Conservation (phyloP, 169 alveolate species). For the Besnoitia besnoiti region DNA sequence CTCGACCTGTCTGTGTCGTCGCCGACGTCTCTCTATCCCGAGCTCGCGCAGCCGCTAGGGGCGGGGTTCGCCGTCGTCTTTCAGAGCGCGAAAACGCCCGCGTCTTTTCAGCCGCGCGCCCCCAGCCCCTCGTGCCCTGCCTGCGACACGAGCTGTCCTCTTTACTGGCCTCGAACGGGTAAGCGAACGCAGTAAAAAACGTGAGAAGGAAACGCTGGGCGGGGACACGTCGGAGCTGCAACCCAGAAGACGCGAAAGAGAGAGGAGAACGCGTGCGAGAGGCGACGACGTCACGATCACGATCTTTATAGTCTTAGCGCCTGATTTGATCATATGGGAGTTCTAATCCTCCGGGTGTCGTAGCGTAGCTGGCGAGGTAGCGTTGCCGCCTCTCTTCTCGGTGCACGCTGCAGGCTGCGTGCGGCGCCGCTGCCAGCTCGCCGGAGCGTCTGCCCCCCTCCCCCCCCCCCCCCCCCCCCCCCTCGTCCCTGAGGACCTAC, state of each 20-base stretch:
- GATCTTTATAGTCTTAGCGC: no score
- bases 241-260: not conserved
- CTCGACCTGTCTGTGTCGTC: not conserved
- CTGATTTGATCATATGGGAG: not conserved
- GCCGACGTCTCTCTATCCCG: not conserved
- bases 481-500: no score
- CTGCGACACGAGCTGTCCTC: not conserved
- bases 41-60: not conserved
- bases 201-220: not conserved
- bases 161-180: not conserved
- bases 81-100: conserved; percentile 19
- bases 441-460: no score
- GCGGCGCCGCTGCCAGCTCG: no score
- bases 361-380: no score
- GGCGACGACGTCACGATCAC: no score
- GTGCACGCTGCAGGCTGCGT: no score
- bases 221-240: no score
- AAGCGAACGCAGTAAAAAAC: not conserved
- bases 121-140: not conserved
- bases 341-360: no score
- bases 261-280: not conserved
- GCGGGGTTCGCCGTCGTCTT: conserved; percentile 26
- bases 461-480: no score
- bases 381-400: no score
- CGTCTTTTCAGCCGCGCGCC: not conserved